phyloP scores from a whole-genome alignment of 441 rosid species.

The Adansonia grandidieri region DNA sequence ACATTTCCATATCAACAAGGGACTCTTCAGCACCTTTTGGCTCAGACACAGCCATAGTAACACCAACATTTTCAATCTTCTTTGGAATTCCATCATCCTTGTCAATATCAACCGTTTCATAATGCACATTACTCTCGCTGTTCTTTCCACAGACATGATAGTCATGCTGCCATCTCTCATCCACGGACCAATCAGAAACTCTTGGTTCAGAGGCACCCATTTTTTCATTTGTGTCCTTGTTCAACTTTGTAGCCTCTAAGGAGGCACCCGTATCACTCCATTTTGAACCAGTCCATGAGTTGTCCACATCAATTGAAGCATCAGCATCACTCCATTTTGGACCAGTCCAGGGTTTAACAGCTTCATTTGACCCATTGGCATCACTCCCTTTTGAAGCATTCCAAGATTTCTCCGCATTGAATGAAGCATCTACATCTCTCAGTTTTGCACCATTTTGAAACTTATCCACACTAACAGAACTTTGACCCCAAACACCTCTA shows the following conservation, averaged over 20 bases:
- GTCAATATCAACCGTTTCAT: conserved; percentile 36
- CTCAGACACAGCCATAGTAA: conserved; percentile 37
- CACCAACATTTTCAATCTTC: conserved; percentile 41
- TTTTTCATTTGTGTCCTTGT: conserved; percentile 37
- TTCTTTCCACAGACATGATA: conserved; percentile 33
- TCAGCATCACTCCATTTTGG: conserved; percentile 38
- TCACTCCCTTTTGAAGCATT: conserved; percentile 32
- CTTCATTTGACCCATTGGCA: conserved; percentile 28
- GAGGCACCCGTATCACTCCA: background rate
- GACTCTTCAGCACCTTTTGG: conserved; percentile 38
- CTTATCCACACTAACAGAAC: conserved; percentile 38
- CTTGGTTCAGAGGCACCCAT: conserved; percentile 35
- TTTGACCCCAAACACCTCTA: conserved; percentile 26
- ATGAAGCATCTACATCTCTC: conserved; percentile 38
- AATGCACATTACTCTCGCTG: conserved; percentile 31
- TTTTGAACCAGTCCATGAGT: conserved; percentile 23
- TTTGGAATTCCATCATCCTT: conserved; percentile 36
- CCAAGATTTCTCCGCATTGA: conserved; percentile 6
- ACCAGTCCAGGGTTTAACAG: conserved; percentile 20
- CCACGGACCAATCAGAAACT: conserved; percentile 39
- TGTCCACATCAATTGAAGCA: conserved; percentile 9
- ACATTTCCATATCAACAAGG: conserved; percentile 79
- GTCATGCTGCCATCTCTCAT: conserved; percentile 42
- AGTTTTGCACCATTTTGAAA: conserved; percentile 52
- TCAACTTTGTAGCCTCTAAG: conserved; percentile 31